These are phyloP conservation scores for Eremothecium gossypii DNA, from an alignment of 1,139 yeast species.

Conservation along the genomic window DNA sequence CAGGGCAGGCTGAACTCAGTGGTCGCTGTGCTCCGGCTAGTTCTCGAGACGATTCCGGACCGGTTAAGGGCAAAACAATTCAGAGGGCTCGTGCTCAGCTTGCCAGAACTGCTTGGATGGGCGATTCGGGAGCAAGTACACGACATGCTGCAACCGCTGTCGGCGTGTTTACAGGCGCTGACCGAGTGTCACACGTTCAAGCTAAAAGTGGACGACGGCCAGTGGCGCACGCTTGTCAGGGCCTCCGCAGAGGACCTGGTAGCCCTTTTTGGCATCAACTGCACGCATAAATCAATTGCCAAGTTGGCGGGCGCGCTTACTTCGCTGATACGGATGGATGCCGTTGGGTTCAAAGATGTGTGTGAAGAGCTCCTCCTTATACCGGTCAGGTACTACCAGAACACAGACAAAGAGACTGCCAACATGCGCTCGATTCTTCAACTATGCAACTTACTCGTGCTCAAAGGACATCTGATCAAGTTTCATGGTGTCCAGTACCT, in stretches of 20 bases:
- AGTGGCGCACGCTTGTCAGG: conserved; percentile 20
- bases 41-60: conserved; percentile 20
- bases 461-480: conserved; percentile 16
- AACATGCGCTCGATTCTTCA: conserved; percentile 17
- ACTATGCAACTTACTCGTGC: conserved; percentile 16
- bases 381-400: conserved; percentile 10
- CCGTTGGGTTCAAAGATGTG: conserved; percentile 15
- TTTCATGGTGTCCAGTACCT: conserved; percentile 12
- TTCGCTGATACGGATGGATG: conserved; percentile 17
- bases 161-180: conserved; percentile 17
- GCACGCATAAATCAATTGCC: conserved; percentile 16
- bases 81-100: conserved; percentile 9
- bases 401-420: conserved; percentile 17
- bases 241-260: conserved; percentile 9
- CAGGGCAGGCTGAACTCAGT: conserved; percentile 38
- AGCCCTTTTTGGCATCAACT: conserved; percentile 10
- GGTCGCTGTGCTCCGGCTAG: conserved; percentile 30
- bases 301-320: conserved; percentile 16
- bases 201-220: conserved; percentile 18
- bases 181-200: conserved; percentile 17
- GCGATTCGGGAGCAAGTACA: conserved; percentile 12
- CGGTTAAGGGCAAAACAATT: conserved; percentile 21
- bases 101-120: conserved; percentile 21
- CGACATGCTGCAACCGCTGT: conserved; percentile 15
- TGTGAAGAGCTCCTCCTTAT: conserved; percentile 10